Conservation (phyloP, 768 basidiomycete species). For the Porphyrellus cyaneotinctus region DNA sequence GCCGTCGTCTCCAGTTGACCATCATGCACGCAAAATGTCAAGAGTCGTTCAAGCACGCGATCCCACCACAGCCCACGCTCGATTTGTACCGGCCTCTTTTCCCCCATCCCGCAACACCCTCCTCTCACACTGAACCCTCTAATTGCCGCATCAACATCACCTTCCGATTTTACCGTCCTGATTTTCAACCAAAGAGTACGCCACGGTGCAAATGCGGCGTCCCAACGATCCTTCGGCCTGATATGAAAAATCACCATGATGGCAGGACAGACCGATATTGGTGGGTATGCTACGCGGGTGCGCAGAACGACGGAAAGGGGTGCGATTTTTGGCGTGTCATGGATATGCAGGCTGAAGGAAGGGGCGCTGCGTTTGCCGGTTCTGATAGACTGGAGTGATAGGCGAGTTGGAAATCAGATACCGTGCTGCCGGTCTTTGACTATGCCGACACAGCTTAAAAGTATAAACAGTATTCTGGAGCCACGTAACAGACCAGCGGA, state of each 20-base stretch:
- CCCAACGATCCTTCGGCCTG: slow-evolving; percentile 66
- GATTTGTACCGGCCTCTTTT: slow-evolving; percentile 67
- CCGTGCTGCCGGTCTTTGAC: neutral
- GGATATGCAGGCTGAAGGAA: slow-evolving; percentile 64
- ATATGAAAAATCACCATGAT: slow-evolving; percentile 71
- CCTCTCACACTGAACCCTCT: slow-evolving; percentile 39
- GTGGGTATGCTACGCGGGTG: slow-evolving; percentile 74
- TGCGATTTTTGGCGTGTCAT: slow-evolving; percentile 73
- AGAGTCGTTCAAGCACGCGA: slow-evolving; percentile 76
- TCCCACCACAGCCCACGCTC: slow-evolving; percentile 66
- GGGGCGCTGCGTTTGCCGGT: slow-evolving; percentile 45
- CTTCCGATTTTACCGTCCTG: slow-evolving; percentile 82
- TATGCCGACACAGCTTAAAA: neutral
- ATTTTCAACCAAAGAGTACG: slow-evolving; percentile 61
- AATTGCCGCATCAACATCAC: slow-evolving; percentile 82
- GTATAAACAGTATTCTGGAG: neutral
- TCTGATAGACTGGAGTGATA: neutral
- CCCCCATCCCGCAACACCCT: slow-evolving; percentile 32
- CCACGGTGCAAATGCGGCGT: slow-evolving; percentile 72
- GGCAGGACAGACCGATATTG: slow-evolving; percentile 60
- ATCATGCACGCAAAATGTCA: slow-evolving; percentile 88
- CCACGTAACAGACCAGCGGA: neutral
- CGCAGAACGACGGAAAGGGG: slow-evolving; percentile 80
- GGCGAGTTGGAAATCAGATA: neutral
- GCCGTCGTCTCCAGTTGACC: slow-evolving; percentile 45